Conservation (phyloP, 2,329 filamentous ascomycete species). For the Neofusicoccum parvum region DNA sequence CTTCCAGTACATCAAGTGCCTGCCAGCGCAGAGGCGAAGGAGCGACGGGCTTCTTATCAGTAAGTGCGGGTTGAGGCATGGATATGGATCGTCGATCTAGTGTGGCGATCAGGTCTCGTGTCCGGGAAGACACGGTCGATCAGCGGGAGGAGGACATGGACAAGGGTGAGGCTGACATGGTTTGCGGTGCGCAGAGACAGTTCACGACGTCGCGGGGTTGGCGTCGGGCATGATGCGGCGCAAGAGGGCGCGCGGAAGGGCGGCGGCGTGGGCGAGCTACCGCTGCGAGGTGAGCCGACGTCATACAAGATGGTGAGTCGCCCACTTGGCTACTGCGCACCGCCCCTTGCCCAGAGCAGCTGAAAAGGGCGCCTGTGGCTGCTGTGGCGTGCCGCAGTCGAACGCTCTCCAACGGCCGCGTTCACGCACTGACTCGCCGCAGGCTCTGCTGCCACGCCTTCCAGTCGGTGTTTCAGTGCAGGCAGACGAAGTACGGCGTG, state of each 20-base stretch:
- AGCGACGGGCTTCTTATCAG: slow-evolving; percentile 61
- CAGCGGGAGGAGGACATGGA: slow-evolving; percentile 17
- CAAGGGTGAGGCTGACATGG: slow-evolving; percentile 13
- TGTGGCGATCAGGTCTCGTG: slow-evolving; percentile 16
- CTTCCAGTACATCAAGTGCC: slow-evolving; percentile 61
- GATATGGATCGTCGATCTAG: slow-evolving; percentile 30
- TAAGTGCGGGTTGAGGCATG: slow-evolving; percentile 38
- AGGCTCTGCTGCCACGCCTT: slow-evolving; percentile 75
- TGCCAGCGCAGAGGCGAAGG: slow-evolving; percentile 62
- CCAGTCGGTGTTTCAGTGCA: slow-evolving; percentile 63
- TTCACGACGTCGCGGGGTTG: slow-evolving; percentile 11
- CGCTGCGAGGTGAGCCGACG: slow-evolving; percentile 19
- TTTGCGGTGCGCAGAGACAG: slow-evolving; percentile 10
- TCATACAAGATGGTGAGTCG: slow-evolving; percentile 22
- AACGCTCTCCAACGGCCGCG: slow-evolving; percentile 19
- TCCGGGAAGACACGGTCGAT: slow-evolving; percentile 20
- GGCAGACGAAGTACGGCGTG: slow-evolving; percentile 68
- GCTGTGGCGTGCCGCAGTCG: neutral
- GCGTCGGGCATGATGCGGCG: slow-evolving; percentile 18
- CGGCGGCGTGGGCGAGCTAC: slow-evolving; percentile 6
- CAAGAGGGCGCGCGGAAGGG: neutral
- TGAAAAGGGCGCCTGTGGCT: neutral
- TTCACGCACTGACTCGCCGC: slow-evolving; percentile 23
- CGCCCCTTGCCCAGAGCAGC: slow-evolving; percentile 10
- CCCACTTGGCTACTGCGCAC: neutral